Base-by-base conservation (phyloP, 345 rosid genomes). In the Salix viminalis region DNA sequence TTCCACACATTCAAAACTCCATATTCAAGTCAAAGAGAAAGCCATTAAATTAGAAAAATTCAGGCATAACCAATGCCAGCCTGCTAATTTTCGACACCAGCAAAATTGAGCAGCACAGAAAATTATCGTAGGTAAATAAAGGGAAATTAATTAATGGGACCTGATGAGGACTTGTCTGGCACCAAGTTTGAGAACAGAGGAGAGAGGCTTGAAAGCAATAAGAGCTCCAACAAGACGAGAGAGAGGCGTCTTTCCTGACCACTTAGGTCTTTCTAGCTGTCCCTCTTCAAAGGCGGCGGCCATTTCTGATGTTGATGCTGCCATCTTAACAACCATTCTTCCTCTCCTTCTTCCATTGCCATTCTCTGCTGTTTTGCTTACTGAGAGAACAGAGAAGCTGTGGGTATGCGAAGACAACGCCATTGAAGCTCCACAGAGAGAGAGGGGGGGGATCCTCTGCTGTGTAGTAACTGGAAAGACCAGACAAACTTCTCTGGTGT, bases 161-260 rank as follows among this genome's bases (percentile, higher is more conserved):
- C 91, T 88, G 85, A 86, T 87, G 18, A 90, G 85, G 64, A 90
- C 91, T 64, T 85, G 88, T 77, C 94, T 81, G 42, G 91, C 94
- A 34, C 94, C 94, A 15, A 87, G 88, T 82, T 87, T 88, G 74
- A 90, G 91, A 56, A 88, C 65, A 24, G 88, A 79, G 78, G 74
- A 88, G 75, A 90, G 69, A 71, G 91, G 94, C 82, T 86, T 88
- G 78, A 90, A 86, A 71, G 90, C 82, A 78, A 90, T 81, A 75
- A 90, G 79, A 26, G 90, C 85, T 67, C 84, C 85, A 32, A 88
- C 87, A 21, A 87, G 71, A 67, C 87, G 90, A 75, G 94, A 90
- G 9, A 88, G 83, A 78, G 89, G 85, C 11, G 89, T 90, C 79
- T 87, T 78, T 70, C 90, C 94, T 1, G 89, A 88, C 94, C 94